phyloP scores from a whole-genome alignment of 2,329 filamentous ascomycete genomes.

The Dryadomyces quercivorus region DNA sequence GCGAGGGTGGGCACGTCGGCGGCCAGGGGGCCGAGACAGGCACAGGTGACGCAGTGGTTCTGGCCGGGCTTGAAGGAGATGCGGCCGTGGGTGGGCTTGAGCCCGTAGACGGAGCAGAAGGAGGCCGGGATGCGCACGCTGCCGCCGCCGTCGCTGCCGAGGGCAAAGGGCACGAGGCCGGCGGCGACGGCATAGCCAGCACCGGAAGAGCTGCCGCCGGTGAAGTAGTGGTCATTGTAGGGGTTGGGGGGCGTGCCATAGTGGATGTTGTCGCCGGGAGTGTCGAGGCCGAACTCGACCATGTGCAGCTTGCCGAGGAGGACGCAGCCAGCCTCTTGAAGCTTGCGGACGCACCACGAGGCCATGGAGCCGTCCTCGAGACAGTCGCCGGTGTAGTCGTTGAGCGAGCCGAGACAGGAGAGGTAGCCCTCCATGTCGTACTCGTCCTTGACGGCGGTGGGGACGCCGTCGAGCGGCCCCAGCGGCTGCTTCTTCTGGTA shows the following conservation, averaged over 20 bases:
- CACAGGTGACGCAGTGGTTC: slow-evolving; percentile 47
- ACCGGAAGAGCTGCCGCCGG: slow-evolving; percentile 65
- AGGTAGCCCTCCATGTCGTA: slow-evolving; percentile 63
- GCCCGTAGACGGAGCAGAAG: slow-evolving; percentile 62
- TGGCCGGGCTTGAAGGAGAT: slow-evolving; percentile 49
- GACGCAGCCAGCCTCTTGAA: slow-evolving; percentile 58
- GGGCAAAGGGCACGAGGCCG: slow-evolving; percentile 58
- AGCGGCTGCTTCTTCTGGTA: slow-evolving; percentile 44
- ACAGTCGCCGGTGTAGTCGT: slow-evolving; percentile 43
- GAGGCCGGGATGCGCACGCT: slow-evolving; percentile 61
- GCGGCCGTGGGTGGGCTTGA: slow-evolving; percentile 59
- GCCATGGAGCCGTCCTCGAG: slow-evolving; percentile 30
- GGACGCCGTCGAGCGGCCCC: slow-evolving; percentile 58
- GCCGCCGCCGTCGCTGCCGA: slow-evolving; percentile 63
- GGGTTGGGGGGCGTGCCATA: slow-evolving; percentile 67
- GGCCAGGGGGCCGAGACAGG: slow-evolving; percentile 56
- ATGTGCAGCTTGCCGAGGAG: slow-evolving; percentile 62
- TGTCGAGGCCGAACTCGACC: slow-evolving; percentile 67
- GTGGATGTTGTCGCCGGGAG: slow-evolving; percentile 62
- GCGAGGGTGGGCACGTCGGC: slow-evolving; percentile 55
- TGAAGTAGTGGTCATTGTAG: slow-evolving; percentile 60
- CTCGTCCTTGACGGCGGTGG: slow-evolving; percentile 66
- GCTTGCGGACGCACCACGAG: slow-evolving; percentile 58
- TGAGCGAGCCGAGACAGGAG: slow-evolving; percentile 48
- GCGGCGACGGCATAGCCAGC: slow-evolving; percentile 57